phyloP scores from a whole-genome alignment of 1,284 basidiomycete genomes.

The Puccinia sorghi region DNA sequence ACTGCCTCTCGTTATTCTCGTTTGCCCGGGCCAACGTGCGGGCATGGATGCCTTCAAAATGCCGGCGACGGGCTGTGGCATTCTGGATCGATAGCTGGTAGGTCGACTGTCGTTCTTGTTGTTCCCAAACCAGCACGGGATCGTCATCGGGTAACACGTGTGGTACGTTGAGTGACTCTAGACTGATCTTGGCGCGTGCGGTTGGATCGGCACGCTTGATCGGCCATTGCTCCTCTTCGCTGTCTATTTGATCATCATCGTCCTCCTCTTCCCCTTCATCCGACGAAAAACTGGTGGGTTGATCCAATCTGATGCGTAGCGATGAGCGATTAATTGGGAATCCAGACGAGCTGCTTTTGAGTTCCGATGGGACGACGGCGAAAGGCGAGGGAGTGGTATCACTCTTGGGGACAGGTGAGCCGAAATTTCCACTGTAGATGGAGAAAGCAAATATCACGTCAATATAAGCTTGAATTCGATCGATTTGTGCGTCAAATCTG shows the following conservation, averaged over 20 bases:
- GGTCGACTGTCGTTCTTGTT: conserved; percentile 32
- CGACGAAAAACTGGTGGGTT: conserved; percentile 6
- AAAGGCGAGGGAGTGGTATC: conserved; percentile 42
- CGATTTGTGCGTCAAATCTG: background rate
- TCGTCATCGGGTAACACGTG: conserved; percentile 43
- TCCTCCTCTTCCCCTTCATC: conserved; percentile 28
- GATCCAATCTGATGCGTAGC: conserved; percentile 23
- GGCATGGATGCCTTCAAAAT: conserved; percentile 42
- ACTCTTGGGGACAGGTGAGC: conserved; percentile 26
- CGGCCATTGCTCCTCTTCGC: conserved; percentile 47
- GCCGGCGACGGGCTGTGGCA: conserved; percentile 16
- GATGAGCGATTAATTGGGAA: conserved; percentile 21
- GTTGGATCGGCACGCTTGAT: conserved; percentile 18
- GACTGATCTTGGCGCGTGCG: background rate
- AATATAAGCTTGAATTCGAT: background rate
- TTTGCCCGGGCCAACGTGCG: conserved; percentile 19
- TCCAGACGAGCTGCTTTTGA: conserved; percentile 16
- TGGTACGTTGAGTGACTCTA: background rate
- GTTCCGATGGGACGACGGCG: background rate
- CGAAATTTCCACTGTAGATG: conserved; percentile 5
- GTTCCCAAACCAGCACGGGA: conserved; percentile 33
- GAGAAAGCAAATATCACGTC: background rate
- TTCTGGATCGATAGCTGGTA: conserved; percentile 37
- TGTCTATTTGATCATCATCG: conserved; percentile 18
- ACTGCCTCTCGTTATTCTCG: conserved; percentile 11